Base-by-base conservation (phyloP, 176 grass and related monocot species). In the Musa itinerans region DNA sequence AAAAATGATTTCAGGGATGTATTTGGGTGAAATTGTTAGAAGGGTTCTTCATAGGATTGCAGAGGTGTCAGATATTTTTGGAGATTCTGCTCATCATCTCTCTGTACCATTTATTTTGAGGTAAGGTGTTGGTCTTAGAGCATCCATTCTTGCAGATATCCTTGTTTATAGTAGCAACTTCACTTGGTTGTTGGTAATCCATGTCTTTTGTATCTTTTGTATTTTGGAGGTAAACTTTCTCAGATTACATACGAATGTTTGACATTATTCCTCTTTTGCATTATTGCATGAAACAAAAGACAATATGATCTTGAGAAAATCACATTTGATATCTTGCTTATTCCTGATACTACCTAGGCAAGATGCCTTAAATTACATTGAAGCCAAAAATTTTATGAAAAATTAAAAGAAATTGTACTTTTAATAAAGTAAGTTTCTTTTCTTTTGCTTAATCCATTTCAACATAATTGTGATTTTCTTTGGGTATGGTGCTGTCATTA, bases 1-100 rank as follows among this genome's bases (percentile, higher is more conserved):
- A 78, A 97, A 97, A 97, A 87, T 97, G 90, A 93, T 97, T 71
- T 97, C 94, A 26, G 90, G 87, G 61, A 93, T 93, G 81, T 93
- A 97, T 85, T 79, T 97, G 72, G 90, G 94, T 63, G 94, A 97
- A 84, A 85, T 97, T 85, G 83, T 82, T 61, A 90, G 90, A 72
- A 59, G 87, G 71, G 94, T 97, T 69, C 78, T 97, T 68, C 75
- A 72, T 76, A 86, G 78, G 71, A 89, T 89, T 79, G 90, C 94
- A 43, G 71, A 87, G 6, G 94, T 89, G 63, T 89, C 84, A 22
- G 88, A 90, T 69, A 74, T 93, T 72, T 93, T 97, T 69, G 86
- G 90, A 74, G 83, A 93, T 56, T 61, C 64, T 50, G 72, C 84
- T 10, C 64, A 86, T 81, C 80, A 71, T 78, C 78, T 98, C 25